Conservation (phyloP, 192 early-diverging fungal genomes). For the Coemansia erecta region DNA sequence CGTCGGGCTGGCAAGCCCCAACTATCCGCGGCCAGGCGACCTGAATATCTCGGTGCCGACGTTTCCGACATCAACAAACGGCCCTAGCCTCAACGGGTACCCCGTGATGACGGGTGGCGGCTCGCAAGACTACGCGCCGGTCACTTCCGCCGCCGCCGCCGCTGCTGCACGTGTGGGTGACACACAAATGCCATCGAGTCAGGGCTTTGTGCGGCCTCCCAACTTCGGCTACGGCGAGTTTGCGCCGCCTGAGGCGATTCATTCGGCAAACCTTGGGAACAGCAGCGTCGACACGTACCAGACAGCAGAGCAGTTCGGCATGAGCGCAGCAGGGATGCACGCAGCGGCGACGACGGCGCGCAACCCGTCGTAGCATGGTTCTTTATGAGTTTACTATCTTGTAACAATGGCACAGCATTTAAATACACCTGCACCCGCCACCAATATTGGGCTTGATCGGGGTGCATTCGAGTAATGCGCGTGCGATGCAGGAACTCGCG, state of each 20-base stretch:
- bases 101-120: constrained; percentile 23
- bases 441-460: no score
- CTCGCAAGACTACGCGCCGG: not conserved
- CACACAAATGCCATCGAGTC: constrained; percentile 2
- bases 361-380: not conserved
- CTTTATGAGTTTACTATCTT: not conserved
- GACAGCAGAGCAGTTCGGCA: constrained; percentile 37
- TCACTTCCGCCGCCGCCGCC: not conserved
- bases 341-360: constrained; percentile 1
- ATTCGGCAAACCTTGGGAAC: constrained; percentile 15
- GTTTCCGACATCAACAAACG: constrained; percentile 13
- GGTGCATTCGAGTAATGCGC: no score
- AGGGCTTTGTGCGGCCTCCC: constrained; percentile 20
- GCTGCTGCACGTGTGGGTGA: not conserved
- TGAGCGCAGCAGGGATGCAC: constrained; percentile 8
- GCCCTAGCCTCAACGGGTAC: constrained; percentile 37
- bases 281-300: constrained; percentile 43
- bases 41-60: constrained; percentile 23
- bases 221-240: constrained; percentile 45
- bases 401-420: no score
- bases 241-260: constrained; percentile 21
- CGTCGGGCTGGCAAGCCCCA: constrained; percentile 27
- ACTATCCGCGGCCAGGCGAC: constrained; percentile 27
- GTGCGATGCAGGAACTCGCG: no score
- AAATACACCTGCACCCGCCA: no score